Percentiles rank a stretch among this genome's conserved stretches.
Evolutionary conservation across 805 yeast species (phyloP).

Genomic region (Lachancea waltii): DNA sequence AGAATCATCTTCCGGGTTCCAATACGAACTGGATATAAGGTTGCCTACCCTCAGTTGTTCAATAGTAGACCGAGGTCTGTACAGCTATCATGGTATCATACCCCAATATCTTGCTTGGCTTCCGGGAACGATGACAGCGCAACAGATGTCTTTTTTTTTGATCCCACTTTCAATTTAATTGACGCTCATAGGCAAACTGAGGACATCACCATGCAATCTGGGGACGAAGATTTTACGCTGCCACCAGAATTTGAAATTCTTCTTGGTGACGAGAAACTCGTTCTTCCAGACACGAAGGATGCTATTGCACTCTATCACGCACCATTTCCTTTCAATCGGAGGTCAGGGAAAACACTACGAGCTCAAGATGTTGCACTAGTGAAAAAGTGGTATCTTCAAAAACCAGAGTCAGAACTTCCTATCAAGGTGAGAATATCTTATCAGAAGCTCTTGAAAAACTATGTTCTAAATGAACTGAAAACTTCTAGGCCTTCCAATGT

Average conservation of each 20-base stretch:
- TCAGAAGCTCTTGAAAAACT: conserved; percentile 76
- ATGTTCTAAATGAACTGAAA: conserved; percentile 67
- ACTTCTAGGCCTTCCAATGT: conserved; percentile 37
- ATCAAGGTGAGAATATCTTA: conserved; percentile 80
- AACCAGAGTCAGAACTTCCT: conserved; percentile 55
- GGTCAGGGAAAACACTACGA: conserved; percentile 64
- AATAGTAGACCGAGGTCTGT: conserved; percentile 71
- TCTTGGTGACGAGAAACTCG: conserved; percentile 40
- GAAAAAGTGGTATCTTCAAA: conserved; percentile 75
- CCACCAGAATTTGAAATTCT: conserved; percentile 46
- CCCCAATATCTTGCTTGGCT: conserved; percentile 49
- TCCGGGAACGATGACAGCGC: conserved; percentile 36
- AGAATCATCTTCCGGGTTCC: conserved; percentile 76
- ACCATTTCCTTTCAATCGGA: conserved; percentile 75
- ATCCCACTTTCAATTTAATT: conserved; percentile 52
- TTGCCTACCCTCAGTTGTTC: conserved; percentile 81
- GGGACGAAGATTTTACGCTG: conserved; percentile 36
- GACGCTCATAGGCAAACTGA: conserved; percentile 16
- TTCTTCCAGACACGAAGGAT: conserved; percentile 41
- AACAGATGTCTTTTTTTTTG: conserved; percentile 50
- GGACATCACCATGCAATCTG: conserved; percentile 27
- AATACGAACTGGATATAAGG: conserved; percentile 72
- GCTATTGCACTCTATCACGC: conserved; percentile 74
- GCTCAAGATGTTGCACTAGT: conserved; percentile 87
- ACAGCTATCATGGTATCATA: conserved; percentile 53